Percentiles rank a stretch among this genome's conserved stretches.
phyloP scores from a whole-genome alignment of 164 flowering plant species.

The Akebia trifoliata region DNA sequence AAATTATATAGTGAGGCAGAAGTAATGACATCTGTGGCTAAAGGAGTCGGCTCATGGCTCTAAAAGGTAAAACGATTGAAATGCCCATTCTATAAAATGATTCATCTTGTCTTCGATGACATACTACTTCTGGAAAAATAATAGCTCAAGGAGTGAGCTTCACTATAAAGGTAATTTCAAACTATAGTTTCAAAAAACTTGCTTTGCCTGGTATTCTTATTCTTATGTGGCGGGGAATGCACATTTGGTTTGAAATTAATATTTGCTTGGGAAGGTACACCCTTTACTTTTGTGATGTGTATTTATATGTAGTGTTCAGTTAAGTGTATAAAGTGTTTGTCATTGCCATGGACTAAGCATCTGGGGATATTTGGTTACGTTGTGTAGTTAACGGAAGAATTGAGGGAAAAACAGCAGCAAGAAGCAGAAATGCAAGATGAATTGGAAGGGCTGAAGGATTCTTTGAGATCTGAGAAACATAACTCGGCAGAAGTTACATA shows the following conservation, averaged over 20 bases:
- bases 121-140: too few species aligned
- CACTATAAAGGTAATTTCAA: too few species aligned
- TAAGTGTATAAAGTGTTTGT: too few species aligned
- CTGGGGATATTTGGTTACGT: slow-evolving; percentile 8
- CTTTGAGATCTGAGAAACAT: slow-evolving; percentile 52
- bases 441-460: slow-evolving; percentile 51
- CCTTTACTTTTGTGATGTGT: not conserved
- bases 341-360: not conserved
- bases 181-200: too few species aligned
- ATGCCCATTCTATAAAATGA: too few species aligned
- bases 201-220: not conserved
- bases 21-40: too few species aligned
- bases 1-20: too few species aligned
- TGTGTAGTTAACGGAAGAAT: slow-evolving; percentile 59
- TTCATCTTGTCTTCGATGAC: too few species aligned
- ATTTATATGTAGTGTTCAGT: too few species aligned
- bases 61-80: too few species aligned
- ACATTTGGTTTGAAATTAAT: not conserved
- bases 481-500: slow-evolving; percentile 38
- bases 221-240: not conserved
- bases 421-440: slow-evolving; percentile 61
- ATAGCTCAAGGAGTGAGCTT: too few species aligned
- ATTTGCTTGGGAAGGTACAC: not conserved
- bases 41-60: too few species aligned
- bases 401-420: slow-evolving; percentile 57